Percentiles rank a stretch among this genome's conserved stretches.
Conservation (phyloP, 352 stramenopile genomes). For the Phytophthora vignae region DNA sequence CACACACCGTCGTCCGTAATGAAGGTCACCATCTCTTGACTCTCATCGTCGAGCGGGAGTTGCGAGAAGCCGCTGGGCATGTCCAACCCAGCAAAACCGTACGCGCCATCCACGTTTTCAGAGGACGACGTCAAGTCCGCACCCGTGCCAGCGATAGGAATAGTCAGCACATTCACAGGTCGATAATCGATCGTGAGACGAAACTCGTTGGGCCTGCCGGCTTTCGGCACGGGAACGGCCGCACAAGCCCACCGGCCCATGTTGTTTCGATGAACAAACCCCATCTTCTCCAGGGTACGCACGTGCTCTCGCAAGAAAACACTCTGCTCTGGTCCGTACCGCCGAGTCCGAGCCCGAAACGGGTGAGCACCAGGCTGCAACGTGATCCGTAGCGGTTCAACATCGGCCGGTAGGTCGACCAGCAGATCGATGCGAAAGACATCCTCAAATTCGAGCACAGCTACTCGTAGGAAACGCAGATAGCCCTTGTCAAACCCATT, state of each 20-base stretch:
- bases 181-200: too few relatives aligned
- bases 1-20: conserved; percentile 34
- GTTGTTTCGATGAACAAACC: conserved; percentile 13
- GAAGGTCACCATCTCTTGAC: conserved; percentile 30
- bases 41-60: conserved; percentile 14
- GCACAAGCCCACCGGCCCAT: conserved; percentile 13
- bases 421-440: conserved; percentile 5
- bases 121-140: too few relatives aligned
- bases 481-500: neutral
- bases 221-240: conserved; percentile 17
- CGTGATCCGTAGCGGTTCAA: conserved; percentile 10
- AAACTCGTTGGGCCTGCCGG: neutral
- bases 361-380: neutral
- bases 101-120: too few relatives aligned
- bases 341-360: neutral
- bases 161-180: too few relatives aligned
- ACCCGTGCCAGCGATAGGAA: too few relatives aligned
- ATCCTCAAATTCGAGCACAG: conserved; percentile 12
- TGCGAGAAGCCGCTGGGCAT: conserved; percentile 36
- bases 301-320: neutral
- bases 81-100: conserved; percentile 19
- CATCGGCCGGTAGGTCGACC: neutral
- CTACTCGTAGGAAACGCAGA: neutral
- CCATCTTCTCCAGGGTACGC: neutral
- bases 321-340: conserved; percentile 6